These are phyloP conservation scores for Ciborinia camelliae DNA, from an alignment of 2,329 filamentous ascomycete species.

Conservation along the genomic window DNA sequence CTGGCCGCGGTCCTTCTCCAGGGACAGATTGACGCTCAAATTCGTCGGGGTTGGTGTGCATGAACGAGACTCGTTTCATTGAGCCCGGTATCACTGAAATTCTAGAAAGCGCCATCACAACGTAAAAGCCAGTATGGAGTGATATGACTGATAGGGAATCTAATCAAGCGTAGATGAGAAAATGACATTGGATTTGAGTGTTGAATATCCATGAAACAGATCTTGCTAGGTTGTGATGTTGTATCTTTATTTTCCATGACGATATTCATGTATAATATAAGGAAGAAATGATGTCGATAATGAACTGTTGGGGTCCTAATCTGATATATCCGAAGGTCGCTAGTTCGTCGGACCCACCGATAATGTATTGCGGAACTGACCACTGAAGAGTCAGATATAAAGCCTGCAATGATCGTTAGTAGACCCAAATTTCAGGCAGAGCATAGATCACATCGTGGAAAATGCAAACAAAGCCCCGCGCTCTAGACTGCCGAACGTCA, in stretches of 20 bases:
- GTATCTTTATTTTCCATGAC: neutral
- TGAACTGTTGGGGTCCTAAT: conserved; percentile 18
- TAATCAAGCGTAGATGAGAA: neutral
- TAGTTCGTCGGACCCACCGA: conserved; percentile 29
- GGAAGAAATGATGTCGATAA: conserved; percentile 16
- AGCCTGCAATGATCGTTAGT: conserved; percentile 18
- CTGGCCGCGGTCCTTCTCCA: conserved; percentile 22
- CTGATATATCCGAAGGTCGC: conserved; percentile 20
- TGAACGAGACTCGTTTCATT: neutral
- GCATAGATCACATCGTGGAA: conserved; percentile 16
- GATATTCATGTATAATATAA: conserved; percentile 7
- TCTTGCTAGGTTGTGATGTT: neutral
- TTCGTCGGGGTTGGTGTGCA: neutral
- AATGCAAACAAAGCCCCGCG: conserved; percentile 7
- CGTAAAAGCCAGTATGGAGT: neutral
- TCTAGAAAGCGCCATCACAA: conserved; percentile 2
- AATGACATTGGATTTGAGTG: neutral
- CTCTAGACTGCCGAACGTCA: conserved; percentile 17
- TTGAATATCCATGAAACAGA: neutral
- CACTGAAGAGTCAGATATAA: conserved; percentile 12
- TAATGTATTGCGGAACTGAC: conserved; percentile 18
- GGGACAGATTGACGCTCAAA: conserved; percentile 23
- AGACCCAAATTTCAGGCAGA: conserved; percentile 14
- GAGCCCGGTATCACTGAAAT: neutral
- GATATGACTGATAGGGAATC: neutral